phyloP scores from a whole-genome alignment of 129 eudicot species.

The Apium graveolens region DNA sequence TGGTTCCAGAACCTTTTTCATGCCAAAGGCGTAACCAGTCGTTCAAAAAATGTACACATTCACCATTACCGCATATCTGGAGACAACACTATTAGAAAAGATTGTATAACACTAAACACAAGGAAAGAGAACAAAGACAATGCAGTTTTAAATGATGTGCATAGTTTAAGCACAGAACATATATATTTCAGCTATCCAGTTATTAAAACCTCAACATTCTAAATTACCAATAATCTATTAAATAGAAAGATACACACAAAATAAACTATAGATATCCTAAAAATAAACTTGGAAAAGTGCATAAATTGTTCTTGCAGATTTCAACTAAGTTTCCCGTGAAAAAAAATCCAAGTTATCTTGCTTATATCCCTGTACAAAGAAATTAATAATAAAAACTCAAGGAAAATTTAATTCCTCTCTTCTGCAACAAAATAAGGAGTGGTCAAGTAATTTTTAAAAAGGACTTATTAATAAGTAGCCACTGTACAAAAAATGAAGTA shows the following conservation, averaged over 20 bases:
- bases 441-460: neutral
- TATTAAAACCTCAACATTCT: neutral
- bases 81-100: constrained; percentile 2
- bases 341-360: no score
- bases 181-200: neutral
- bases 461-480: neutral
- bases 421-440: neutral
- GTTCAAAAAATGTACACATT: constrained; percentile 58
- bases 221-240: neutral
- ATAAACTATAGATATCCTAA: neutral
- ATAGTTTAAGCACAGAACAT: neutral
- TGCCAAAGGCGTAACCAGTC: constrained; percentile 87
- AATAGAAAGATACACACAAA: neutral
- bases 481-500: constrained; percentile 3
- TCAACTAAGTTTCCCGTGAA: no score
- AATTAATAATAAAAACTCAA: neutral
- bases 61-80: constrained; percentile 92
- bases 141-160: neutral
- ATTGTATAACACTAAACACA: neutral
- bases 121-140: neutral
- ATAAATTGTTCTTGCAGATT: neutral
- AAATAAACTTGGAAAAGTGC: neutral
- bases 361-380: neutral
- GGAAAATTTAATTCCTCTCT: neutral
- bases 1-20: constrained; percentile 45